Evolutionary conservation across 116 monocot genomes (phyloP).

Genomic region (Dioscorea cayenensis): DNA sequence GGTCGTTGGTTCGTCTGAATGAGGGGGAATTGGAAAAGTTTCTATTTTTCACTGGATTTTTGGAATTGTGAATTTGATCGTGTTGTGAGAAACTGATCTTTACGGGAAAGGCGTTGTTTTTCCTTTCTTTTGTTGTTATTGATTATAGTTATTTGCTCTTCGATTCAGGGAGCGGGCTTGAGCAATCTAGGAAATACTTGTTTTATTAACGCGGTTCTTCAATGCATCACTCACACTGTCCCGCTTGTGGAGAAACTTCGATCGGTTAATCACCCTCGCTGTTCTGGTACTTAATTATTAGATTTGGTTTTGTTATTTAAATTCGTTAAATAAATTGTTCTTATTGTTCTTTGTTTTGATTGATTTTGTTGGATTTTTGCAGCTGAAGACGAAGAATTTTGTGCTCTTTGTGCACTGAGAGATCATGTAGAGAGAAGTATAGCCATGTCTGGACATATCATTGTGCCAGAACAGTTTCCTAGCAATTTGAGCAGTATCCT

Average conservation of each 20-base stretch:
- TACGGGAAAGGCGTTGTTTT: background rate
- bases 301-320: background rate
- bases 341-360: background rate
- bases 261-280: slow-evolving; percentile 16
- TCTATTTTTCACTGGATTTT: background rate
- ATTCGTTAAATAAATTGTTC: background rate
- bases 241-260: slow-evolving; percentile 54
- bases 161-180: slow-evolving; percentile 55
- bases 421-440: slow-evolving; percentile 27
- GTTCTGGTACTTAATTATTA: slow-evolving; percentile 9
- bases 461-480: slow-evolving; percentile 31
- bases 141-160: background rate
- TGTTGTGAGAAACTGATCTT: slow-evolving; percentile 7
- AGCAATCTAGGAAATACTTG: slow-evolving; percentile 79
- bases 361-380: background rate
- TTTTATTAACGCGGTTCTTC: slow-evolving; percentile 71
- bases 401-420: slow-evolving; percentile 59
- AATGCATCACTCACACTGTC: slow-evolving; percentile 68
- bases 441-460: slow-evolving; percentile 1
- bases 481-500: slow-evolving; percentile 82
- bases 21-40: background rate
- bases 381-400: slow-evolving; percentile 38
- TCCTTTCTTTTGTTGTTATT: background rate
- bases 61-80: background rate
- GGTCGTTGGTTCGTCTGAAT: background rate